phyloP scores from a whole-genome alignment of 1,284 basidiomycete species.

The Porogramme epimiltina region DNA sequence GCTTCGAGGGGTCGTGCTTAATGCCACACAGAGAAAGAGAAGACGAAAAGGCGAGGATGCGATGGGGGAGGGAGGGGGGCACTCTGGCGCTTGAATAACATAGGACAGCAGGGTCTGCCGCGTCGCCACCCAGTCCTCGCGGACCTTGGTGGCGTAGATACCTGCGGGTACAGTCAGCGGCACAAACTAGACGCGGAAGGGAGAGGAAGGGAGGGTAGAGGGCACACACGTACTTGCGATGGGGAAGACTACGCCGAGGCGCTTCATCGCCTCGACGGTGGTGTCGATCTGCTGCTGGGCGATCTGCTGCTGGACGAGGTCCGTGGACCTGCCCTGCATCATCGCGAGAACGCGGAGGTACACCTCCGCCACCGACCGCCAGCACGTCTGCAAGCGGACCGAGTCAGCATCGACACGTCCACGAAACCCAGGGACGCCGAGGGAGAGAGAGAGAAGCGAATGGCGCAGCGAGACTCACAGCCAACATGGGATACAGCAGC shows the following conservation, averaged over 20 bases:
- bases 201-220: not conserved
- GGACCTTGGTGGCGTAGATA: constrained; percentile 18
- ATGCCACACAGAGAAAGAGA: too few species aligned
- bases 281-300: too few species aligned
- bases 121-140: constrained; percentile 11
- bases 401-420: constrained; percentile 6
- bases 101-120: constrained; percentile 3
- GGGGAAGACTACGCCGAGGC: constrained; percentile 38
- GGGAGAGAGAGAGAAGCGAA: not conserved
- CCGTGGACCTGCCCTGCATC: constrained; percentile 31
- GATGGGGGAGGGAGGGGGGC: too few species aligned
- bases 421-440: not conserved
- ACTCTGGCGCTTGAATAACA: too few species aligned
- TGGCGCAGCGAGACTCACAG: constrained; percentile 32
- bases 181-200: constrained; percentile 24
- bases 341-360: constrained; percentile 31
- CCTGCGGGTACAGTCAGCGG: constrained; percentile 10
- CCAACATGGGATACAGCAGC: constrained; percentile 52
- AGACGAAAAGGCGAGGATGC: too few species aligned
- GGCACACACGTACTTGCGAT: constrained; percentile 12
- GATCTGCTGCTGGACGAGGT: too few species aligned
- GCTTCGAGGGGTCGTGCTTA: constrained; percentile 87
- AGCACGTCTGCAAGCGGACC: constrained; percentile 35
- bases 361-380: constrained; percentile 42
- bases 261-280: constrained; percentile 35